Evolutionary conservation across 2,329 filamentous ascomycete species (phyloP), one percentile per base, ranked within the genome.

Genomic region (Dryadomyces quercivorus): DNA sequence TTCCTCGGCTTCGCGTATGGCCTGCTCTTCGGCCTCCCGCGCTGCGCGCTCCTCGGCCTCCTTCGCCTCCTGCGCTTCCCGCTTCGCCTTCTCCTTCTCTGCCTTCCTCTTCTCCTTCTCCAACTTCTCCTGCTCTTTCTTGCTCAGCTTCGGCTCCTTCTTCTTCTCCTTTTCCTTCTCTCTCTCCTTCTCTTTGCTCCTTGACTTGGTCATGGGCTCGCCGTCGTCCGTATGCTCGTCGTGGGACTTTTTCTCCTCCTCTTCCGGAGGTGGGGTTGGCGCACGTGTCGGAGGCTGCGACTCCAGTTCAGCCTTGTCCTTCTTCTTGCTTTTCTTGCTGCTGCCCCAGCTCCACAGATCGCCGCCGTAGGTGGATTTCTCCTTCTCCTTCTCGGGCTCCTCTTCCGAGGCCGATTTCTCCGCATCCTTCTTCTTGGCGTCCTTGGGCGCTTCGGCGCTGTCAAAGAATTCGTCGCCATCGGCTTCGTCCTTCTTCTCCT

Each of bases 261-360:
- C 70, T 62, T 75, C 65, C 53, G 66, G 66, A 40, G 73, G 75
- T 57, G 75, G 72, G 45, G 72, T 75, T 44, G 75, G 74, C 52
- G 69, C 71, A 60, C 71, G 74, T 57, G 75, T 72, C 58, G 72
- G 71, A 54, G 69, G 67, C 56, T 74, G 61, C 61, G 65, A 67
- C 55, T 72, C 67, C 63, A 66, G 61, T 46, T 60, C 59, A 57
- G 64, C 64, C 58, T 66, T 66, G 52, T 62, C 59, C 56, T 64
- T 62, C 53, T 63, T 65, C 52, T 63, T 65, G 54, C 64, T 63
- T 40, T 66, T 63, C 47, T 63, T 65, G n/a, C 59, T 59, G 22
- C 40, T 43, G 15, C 50, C 22, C 63, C 61, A 16, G 59, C 57
- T 21, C 61, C 66, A 44, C 65, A 66, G 70, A 43, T 58, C 63